Conservation (phyloP, 202 grass and related monocot species). For the Miscanthus sacchariflorus region DNA sequence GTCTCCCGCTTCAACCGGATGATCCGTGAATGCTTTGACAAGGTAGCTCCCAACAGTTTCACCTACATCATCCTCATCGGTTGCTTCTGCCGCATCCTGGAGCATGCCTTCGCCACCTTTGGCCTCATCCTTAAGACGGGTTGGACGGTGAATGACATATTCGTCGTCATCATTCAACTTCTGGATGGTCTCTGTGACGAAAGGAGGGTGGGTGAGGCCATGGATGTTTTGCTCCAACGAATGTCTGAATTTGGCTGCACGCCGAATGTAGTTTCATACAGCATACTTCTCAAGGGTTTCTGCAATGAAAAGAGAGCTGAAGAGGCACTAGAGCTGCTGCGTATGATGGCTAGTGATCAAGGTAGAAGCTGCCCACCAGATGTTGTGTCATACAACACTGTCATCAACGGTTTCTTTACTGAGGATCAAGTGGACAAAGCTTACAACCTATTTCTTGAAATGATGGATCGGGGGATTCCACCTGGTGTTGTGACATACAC, state of each 20-base stretch:
- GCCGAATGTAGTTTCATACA: neutral
- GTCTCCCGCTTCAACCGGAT: constrained; percentile 22
- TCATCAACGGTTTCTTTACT: neutral
- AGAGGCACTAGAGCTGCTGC: neutral
- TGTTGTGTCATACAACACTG: neutral
- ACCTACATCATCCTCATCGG: neutral
- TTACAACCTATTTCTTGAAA: neutral
- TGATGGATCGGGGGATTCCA: neutral
- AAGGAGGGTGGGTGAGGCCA: neutral
- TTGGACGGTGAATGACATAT: neutral
- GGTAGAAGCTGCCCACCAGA: neutral
- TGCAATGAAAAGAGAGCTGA: neutral
- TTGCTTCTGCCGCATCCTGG: neutral
- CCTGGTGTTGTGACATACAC: neutral
- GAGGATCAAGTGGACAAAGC: neutral
- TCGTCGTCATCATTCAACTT: neutral
- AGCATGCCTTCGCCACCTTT: neutral
- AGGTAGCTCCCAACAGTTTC: neutral
- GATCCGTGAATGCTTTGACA: neutral
- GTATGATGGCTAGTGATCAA: neutral
- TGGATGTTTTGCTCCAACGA: neutral
- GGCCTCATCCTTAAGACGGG: neutral
- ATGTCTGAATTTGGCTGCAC: neutral
- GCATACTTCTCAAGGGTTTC: neutral
- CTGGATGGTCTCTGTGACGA: neutral